Evolutionary conservation across 2,329 filamentous ascomycete species (phyloP), one percentile per base, ranked within the genome.

Genomic region (Spiromastix sp.): DNA sequence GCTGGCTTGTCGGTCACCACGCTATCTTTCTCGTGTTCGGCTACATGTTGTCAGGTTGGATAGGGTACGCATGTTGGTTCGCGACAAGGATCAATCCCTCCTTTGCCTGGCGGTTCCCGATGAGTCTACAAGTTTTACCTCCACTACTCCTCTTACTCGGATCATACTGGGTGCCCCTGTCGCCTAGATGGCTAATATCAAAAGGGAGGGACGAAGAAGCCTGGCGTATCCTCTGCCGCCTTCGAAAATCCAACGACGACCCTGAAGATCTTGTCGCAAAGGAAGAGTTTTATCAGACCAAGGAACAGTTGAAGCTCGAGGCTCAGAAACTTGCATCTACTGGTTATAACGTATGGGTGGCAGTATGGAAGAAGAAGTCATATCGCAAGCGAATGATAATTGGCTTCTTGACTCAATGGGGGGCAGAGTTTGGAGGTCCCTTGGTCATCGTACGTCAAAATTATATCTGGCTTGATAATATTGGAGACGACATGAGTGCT

Each of bases 381-480:
- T 68, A 69, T 41, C 54, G 67, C 12, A 71, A 68, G 52, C 55
- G 68, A 1, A 68, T 71, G 64, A 54, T 61, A 2, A 67, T 71
- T 27, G 67, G 66, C 0, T 71, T 71, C 40, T 49, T 71, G 22
- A 71, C 66, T 0, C 68, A 70, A 42, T 71, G 66, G 65, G 67
- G 67, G 15, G 66, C 67, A 2, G 66, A 71, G 35, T 71, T 70
- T 45, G 65, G 60, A n/a, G 68, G 68, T 0, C 65, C 66, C 8
- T 53, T 71, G 1, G 65, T 71, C 11, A 70, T 71, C 36, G 65
- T 68, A 37, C 48, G 64, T 58, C 27, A 12, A 21, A 25, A 35
- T n/a, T 7, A 24, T 16, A 16, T 10, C 12, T 35, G n/a, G n/a
- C 21, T 24, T 24, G 21, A n/a, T 15, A 7, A 28, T n/a, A 8